Conservation (phyloP, 768 basidiomycete species). For the Exidia glandulosa region DNA sequence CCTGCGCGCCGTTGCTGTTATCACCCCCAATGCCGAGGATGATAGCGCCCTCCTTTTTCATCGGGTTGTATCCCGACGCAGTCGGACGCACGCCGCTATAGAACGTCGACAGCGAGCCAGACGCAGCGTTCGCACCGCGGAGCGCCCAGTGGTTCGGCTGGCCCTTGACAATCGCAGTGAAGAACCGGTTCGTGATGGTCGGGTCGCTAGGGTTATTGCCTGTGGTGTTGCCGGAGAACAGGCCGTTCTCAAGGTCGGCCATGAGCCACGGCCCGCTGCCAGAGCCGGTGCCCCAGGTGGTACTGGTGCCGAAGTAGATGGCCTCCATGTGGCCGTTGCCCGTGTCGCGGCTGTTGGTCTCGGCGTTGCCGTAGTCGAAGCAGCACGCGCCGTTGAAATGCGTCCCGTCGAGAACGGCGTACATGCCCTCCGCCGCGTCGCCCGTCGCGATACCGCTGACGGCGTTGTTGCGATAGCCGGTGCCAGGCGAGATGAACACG, state of each 20-base stretch:
- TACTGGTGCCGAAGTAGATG: slow-evolving; percentile 1
- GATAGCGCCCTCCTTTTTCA: neutral
- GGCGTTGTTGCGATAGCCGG: neutral
- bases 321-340: neutral
- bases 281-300: neutral
- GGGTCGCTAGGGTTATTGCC: neutral
- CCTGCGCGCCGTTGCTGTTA: slow-evolving; percentile 5
- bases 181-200: neutral
- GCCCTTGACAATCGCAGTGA: neutral
- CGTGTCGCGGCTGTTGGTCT: neutral
- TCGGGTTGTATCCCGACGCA: neutral
- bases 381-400: neutral
- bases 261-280: slow-evolving; percentile 1
- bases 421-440: neutral
- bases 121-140: neutral
- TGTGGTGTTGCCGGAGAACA: neutral
- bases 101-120: neutral
- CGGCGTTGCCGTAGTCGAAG: neutral
- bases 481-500: neutral
- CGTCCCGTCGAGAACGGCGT: neutral
- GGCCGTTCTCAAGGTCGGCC: neutral
- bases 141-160: neutral
- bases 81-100: neutral
- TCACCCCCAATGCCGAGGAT: slow-evolving; percentile 7
- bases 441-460: neutral